Evolutionary conservation across 805 yeast genomes (phyloP), one percentile per base, ranked within the genome.

Genomic region (Myxozyma udenii): DNA sequence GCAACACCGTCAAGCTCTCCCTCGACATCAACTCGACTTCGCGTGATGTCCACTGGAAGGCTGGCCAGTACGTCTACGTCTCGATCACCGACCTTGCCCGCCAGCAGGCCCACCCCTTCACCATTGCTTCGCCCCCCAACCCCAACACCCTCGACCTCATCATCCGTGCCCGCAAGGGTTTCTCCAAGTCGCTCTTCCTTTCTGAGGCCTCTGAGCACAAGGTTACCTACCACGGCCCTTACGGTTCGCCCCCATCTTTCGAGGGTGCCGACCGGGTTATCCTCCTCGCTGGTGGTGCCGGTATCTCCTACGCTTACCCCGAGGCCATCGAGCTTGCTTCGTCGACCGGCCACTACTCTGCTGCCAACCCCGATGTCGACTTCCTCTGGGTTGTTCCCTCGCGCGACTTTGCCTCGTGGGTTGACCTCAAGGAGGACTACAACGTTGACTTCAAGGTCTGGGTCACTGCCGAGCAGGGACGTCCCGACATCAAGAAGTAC

Each of bases 221-320:
- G 48, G 58, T 65, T 28, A 49, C 59, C 37, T 55, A 52, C 57
- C 59, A 55, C 44, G 59, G 59, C 21, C 60, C 59, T 19, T 54
- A 54, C 46, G 59, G 59, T 12, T 44, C 61, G 14, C 58, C 60
- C 16, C 60, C 60, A 30, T 21, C 56, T 2, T 57, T 51, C 47
- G 51, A 55, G 48, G 61, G 59, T 21, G 48, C 48, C 18, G 55
- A 52, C 51, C 53, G 58, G 40, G 59, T 55, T 26, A 52, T 65
- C 37, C 62, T 65, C 14, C 58, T 65, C 24, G 61, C 68, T 19
- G 68, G 68, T n/a, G 68, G 68, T 9, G 64, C 68, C 7, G 68
- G 68, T 23, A 64, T 65, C 25, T 66, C 68, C 2, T 65, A 61
- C 48, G 62, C 68, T 18, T 66, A 53, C 47, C 66, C 68, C 40